Conservation (phyloP, 257 asterid genomes). For the Plantago elongata region DNA sequence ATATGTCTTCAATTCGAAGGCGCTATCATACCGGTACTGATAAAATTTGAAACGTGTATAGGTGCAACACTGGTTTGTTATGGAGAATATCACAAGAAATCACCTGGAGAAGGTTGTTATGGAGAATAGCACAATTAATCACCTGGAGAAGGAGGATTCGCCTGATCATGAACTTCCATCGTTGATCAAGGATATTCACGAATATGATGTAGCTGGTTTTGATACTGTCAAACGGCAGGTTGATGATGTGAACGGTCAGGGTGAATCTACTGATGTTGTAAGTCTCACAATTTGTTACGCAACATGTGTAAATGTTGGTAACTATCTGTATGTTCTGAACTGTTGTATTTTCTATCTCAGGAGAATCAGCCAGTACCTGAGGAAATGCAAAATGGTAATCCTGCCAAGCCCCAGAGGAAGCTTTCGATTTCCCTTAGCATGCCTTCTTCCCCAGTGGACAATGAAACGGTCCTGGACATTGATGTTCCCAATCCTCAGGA, state of each 20-base stretch:
- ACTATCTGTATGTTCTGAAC: background rate
- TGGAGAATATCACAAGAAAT: slow-evolving; percentile 27
- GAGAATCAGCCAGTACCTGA: slow-evolving; percentile 25
- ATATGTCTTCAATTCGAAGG: background rate
- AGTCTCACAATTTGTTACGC: background rate
- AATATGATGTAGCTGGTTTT: slow-evolving; percentile 41
- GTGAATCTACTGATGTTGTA: slow-evolving; percentile 19
- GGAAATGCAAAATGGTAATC: slow-evolving; percentile 13
- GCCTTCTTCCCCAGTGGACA: slow-evolving; percentile 43
- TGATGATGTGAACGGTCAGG: slow-evolving; percentile 14
- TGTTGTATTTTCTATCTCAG: slow-evolving; percentile 18
- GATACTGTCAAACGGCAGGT: slow-evolving; percentile 20
- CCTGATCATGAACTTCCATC: slow-evolving; percentile 31
- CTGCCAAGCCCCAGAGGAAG: slow-evolving; percentile 13
- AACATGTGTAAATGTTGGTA: too few relatives aligned
- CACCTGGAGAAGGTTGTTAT: slow-evolving; percentile 20
- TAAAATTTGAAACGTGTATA: background rate
- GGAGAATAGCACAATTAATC: slow-evolving; percentile 24
- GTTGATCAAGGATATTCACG: slow-evolving; percentile 34
- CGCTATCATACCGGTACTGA: background rate
- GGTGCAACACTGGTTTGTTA: slow-evolving; percentile 16
- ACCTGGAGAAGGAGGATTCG: slow-evolving; percentile 14
- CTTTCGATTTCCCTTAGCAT: slow-evolving; percentile 48
- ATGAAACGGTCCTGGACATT: slow-evolving; percentile 2
- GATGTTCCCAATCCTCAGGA: slow-evolving; percentile 12